Conservation (phyloP, 2,329 filamentous ascomycete species). For the Davidsoniella eucalypti region DNA sequence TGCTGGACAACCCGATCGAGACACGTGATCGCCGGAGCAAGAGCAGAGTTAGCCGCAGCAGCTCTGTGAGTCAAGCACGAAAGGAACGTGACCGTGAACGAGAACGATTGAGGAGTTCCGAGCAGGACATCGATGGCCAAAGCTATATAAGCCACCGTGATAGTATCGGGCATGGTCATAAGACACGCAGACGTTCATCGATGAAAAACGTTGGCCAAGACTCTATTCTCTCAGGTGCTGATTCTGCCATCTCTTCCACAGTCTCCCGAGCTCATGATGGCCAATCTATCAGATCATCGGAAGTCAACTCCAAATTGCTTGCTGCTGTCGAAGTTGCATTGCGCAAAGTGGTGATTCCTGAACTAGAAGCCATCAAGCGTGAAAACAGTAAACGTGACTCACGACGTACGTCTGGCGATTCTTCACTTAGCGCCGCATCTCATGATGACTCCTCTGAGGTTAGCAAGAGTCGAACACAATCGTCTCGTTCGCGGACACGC, state of each 20-base stretch:
- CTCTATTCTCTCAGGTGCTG: constrained; percentile 33
- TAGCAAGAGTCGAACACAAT: constrained; percentile 21
- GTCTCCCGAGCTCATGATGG: constrained; percentile 38
- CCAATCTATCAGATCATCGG: constrained; percentile 37
- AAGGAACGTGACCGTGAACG: constrained; percentile 7
- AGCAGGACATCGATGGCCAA: constrained; percentile 3
- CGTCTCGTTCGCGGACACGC: constrained; percentile 13
- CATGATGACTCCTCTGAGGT: constrained; percentile 34
- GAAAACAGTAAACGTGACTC: constrained; percentile 65
- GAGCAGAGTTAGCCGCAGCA: constrained; percentile 22
- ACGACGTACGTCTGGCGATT: constrained; percentile 46
- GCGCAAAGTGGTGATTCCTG: constrained; percentile 72
- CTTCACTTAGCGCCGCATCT: constrained; percentile 37
- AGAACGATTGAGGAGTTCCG: not conserved
- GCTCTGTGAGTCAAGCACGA: constrained; percentile 18
- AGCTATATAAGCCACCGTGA: constrained; percentile 11
- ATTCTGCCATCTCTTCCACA: constrained; percentile 40
- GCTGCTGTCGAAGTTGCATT: constrained; percentile 91
- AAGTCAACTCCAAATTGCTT: constrained; percentile 72
- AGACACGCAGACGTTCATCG: constrained; percentile 18
- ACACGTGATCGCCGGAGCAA: constrained; percentile 27
- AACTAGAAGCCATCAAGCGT: constrained; percentile 79
- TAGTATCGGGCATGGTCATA: constrained; percentile 2
- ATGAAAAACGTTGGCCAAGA: constrained; percentile 33
- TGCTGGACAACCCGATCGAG: constrained; percentile 17